Evolutionary conservation across 1,284 basidiomycete genomes (phyloP), one percentile per base, ranked within the genome.

Genomic region (Volvariella surrecta): DNA sequence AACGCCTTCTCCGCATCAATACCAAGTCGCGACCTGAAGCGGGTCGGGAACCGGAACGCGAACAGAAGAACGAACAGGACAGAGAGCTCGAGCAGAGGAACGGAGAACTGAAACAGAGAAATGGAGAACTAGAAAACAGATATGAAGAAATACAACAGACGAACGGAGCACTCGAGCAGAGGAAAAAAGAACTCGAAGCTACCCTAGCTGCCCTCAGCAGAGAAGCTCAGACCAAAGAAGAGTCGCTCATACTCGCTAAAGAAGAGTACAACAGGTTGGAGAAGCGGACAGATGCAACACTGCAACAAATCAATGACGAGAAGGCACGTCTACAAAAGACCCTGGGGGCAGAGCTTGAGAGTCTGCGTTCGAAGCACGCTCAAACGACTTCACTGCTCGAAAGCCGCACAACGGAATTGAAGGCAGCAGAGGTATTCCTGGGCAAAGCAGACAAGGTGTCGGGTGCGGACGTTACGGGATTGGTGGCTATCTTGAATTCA

Each of bases 341-440:
- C n/a, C 11, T 20, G 31, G 44, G 18, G 37, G 40, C 24, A 38
- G 40, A 43, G 31, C 22, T 40, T 32, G 44, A 45, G 9, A 38
- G 18, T 11, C 24, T 48, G 17, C 55, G 53, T 32, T 44, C 18
- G 2, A 55, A 59, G 34, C 51, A 63, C 43, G 57, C 58, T 11
- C 57, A 64, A 46, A 56, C 61, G 16, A 45, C 48, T 3, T 52
- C 56, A 2, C 46, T 48, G 16, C 39, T 54, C 28, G 45, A 46
- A 1, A 38, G 41, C n/a, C 52, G 47, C 32, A 48, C 42, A 2
- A 18, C 30, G 4, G 48, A 53, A 20, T 31, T 53, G 17, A 20
- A 37, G 4, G 45, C 42, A n/a, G 51, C 48, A 0, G 20, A 43
- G n/a, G 44, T 42, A 9, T 48, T 53, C 32, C 44, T 52, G 18